Evolutionary conservation across 2,329 filamentous ascomycete genomes (phyloP).

Genomic region (Botrytis medusae): DNA sequence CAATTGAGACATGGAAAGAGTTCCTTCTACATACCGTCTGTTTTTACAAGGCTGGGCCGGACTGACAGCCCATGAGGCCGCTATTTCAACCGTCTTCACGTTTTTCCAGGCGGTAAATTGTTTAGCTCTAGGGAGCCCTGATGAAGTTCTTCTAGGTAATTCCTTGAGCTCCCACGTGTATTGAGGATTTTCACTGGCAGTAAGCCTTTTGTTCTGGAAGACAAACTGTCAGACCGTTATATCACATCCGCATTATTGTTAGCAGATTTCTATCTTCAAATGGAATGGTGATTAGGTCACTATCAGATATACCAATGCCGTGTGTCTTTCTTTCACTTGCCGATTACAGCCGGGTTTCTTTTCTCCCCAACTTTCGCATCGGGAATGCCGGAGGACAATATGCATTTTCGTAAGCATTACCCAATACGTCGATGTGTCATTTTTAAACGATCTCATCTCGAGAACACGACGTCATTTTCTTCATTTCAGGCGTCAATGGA

Average conservation of each 20-base stretch:
- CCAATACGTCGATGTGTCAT: background rate
- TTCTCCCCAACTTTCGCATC: background rate
- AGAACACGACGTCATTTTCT: conserved; percentile 14
- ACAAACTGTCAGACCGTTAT: conserved; percentile 15
- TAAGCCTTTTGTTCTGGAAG: background rate
- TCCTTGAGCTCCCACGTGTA: conserved; percentile 19
- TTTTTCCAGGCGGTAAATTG: conserved; percentile 7
- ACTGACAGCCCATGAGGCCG: background rate
- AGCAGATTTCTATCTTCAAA: background rate
- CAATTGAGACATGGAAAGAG: conserved; percentile 16
- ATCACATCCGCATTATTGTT: conserved; percentile 1
- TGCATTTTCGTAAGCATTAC: conserved; percentile 16
- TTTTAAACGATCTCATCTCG: conserved; percentile 4
- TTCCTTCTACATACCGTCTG: background rate
- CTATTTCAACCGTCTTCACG: conserved; percentile 10
- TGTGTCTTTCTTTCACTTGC: background rate
- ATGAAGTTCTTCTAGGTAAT: conserved; percentile 15
- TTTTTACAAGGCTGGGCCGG: conserved; percentile 7
- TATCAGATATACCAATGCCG: background rate
- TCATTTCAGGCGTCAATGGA: background rate
- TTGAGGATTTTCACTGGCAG: background rate
- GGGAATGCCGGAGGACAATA: background rate
- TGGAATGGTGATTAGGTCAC: background rate
- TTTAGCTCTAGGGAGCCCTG: conserved; percentile 7
- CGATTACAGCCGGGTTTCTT: background rate